Evolutionary conservation across 176 grass and related monocot species (phyloP), one percentile per base, ranked within the genome.

Genomic region (Triticum aestivum): DNA sequence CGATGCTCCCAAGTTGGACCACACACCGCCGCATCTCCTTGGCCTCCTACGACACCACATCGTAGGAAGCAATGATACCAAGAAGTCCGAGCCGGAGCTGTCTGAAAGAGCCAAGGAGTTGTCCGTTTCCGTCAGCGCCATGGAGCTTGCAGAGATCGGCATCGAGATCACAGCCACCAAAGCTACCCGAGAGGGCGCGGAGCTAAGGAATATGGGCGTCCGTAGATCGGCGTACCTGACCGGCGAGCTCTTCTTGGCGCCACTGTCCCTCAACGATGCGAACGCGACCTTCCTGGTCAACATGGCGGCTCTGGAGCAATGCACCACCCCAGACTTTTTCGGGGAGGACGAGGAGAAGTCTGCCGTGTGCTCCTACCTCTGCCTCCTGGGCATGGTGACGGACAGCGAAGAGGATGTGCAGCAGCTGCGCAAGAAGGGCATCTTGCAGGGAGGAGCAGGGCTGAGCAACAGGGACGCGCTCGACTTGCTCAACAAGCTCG

Each of bases 391-490:
- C 72, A 75, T 75, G 72, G 72, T 75, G 6, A 75, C 72, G 13
- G 72, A 75, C 72, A 75, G 13, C 3, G 72, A 75, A 24, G 7
- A 51, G 7, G 72, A 75, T 4, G 72, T 75, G 24, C 42, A 75
- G 72, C 12, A 49, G 72, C 72, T 75, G 13, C 42, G 72, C 14
- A 75, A 75, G 72, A 47, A 75, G 23, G 23, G 29, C 3, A 75
- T 75, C 72, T 26, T 75, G 42, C 41, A 75, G 27, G 72, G 72
- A 51, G 72, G 72, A 75, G 72, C 42, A 75, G 72, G 72, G 72
- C 72, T 75, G 0, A 18, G 23, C 72, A 75, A 75, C 42, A 51
- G 0, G 0, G 44, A 75, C 24, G 24, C 42, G 24, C 72, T 75
- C 24, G 7, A 51, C 24, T 3, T 75, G 23, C 47, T 75, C 24